Percentiles rank a stretch among this genome's conserved stretches.
phyloP scores from a whole-genome alignment of 73 alveolate species.

The Blepharisma japonicum region DNA sequence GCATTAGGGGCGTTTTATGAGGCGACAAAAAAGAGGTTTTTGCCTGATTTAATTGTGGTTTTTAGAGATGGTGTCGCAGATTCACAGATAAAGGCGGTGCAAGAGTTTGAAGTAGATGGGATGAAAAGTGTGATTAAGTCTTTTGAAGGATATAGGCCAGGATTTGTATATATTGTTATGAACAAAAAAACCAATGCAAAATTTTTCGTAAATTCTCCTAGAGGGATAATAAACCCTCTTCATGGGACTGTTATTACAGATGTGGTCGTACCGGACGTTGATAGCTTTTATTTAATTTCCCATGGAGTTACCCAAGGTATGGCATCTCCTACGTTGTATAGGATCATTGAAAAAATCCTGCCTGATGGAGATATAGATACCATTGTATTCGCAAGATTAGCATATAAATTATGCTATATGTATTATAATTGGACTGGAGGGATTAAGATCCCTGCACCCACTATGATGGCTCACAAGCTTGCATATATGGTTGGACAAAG shows the following conservation, averaged over 20 bases:
- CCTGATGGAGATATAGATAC: slow-evolving; percentile 46
- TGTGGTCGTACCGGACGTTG: background rate
- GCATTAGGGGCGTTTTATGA: slow-evolving; percentile 24
- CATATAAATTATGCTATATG: slow-evolving; percentile 83
- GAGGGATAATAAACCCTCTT: slow-evolving; percentile 13
- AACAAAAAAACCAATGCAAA: slow-evolving; percentile 25
- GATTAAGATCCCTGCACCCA: slow-evolving; percentile 58
- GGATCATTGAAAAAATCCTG: slow-evolving; percentile 17
- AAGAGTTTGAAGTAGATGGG: slow-evolving; percentile 9
- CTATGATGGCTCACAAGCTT: slow-evolving; percentile 29
- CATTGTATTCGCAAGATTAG: slow-evolving; percentile 33
- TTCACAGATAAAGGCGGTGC: background rate
- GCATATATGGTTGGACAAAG: slow-evolving; percentile 31
- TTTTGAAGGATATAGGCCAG: background rate
- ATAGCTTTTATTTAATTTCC: slow-evolving; percentile 22
- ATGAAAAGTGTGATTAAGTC: background rate
- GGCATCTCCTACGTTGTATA: slow-evolving; percentile 23
- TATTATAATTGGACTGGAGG: slow-evolving; percentile 94
- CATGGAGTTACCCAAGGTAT: slow-evolving; percentile 27
- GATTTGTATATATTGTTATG: background rate
- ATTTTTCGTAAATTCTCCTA: background rate
- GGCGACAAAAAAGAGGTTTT: slow-evolving; percentile 19
- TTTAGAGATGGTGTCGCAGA: slow-evolving; percentile 26
- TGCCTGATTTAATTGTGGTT: slow-evolving; percentile 20
- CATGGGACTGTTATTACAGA: slow-evolving; percentile 18